A percentile compares a stretch with the other conserved stretches of the same genome.
Conservation (phyloP, 1,284 basidiomycete genomes). For the Fistulinella staudtii region DNA sequence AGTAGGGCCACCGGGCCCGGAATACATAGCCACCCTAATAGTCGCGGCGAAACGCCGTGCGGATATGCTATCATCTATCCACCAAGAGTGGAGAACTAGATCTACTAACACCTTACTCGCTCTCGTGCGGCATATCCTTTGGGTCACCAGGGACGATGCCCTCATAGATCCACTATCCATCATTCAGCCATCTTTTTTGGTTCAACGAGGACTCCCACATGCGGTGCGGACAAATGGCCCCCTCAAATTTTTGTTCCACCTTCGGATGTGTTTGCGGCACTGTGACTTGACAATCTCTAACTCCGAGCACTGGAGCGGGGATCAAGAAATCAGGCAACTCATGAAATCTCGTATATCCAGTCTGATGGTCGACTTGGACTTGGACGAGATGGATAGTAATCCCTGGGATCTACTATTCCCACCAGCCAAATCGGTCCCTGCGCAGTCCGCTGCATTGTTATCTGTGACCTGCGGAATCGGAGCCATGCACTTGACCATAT, state of each 20-base stretch:
- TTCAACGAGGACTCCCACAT: conserved; percentile 67
- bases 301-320: conserved; percentile 8
- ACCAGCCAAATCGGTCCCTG: conserved; percentile 5
- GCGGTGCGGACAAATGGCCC: conserved; percentile 57
- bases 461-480: conserved; percentile 23
- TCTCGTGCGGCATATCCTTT: conserved; percentile 47
- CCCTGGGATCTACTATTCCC: conserved; percentile 32
- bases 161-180: conserved; percentile 72
- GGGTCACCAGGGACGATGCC: conserved; percentile 44
- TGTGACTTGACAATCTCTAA: conserved; percentile 9
- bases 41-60: conserved; percentile 32
- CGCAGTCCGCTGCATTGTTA: conserved; percentile 4
- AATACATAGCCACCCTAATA: conserved; percentile 39
- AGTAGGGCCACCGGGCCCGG: conserved; percentile 45
- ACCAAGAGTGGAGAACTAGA: conserved; percentile 28
- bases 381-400: conserved; percentile 30
- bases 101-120: conserved; percentile 29
- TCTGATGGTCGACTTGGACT: conserved; percentile 46
- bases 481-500: conserved; percentile 16
- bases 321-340: conserved; percentile 25
- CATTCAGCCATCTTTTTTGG: conserved; percentile 74
- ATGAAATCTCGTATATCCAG: conserved; percentile 39
- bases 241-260: conserved; percentile 70
- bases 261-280: conserved; percentile 53
- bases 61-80: conserved; percentile 21